Evolutionary conservation across 2,329 filamentous ascomycete genomes (phyloP), one percentile per base, ranked within the genome.

Genomic region (Verticillium isaacii): DNA sequence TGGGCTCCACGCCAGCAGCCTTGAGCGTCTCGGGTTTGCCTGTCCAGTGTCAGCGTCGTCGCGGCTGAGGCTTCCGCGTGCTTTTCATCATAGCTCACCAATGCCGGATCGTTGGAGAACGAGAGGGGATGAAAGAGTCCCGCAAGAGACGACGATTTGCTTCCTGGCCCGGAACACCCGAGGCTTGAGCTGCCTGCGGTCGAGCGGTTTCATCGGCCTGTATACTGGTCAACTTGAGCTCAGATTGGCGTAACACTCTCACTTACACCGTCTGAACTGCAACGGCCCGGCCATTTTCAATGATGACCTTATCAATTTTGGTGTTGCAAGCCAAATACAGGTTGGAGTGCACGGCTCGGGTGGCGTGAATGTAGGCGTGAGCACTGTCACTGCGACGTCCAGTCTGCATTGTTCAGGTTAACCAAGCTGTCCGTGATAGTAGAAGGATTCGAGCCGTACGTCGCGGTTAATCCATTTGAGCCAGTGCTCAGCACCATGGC

Each of bases 391-490:
- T 90, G 62, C 90, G 88, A 58, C 90, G 86, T 55, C 90, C 90
- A 69, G 84, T 86, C 73, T 85, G 60, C 2, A 23, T 11, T 5
- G 45, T 52, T 12, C n/a, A 60, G 45, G n/a, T 3, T 56, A 39
- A 8, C 56, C 60, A 17, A 29, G 50, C 15, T 9, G 7, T 54
- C 7, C 7, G 8, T n/a, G 6, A 17, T 4, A 15, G 2, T 34
- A 25, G 37, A n/a, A 56, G 19, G 37, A 17, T n/a, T 14, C 15
- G 23, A 19, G 29, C 45, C 78, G 69, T 68, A 80, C 79, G 67
- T 85, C 85, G 63, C 85, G 83, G 70, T 93, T 93, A 75, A 93
- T 93, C 90, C 90, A 93, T 75, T 93, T 93, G 61, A 93, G 78
- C 90, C 90, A 93, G 66, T 93, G 90, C 75, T 93, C 89, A 56